Base-by-base conservation (phyloP, 352 stramenopile genomes). In the Hyaloperonospora brassicae region DNA sequence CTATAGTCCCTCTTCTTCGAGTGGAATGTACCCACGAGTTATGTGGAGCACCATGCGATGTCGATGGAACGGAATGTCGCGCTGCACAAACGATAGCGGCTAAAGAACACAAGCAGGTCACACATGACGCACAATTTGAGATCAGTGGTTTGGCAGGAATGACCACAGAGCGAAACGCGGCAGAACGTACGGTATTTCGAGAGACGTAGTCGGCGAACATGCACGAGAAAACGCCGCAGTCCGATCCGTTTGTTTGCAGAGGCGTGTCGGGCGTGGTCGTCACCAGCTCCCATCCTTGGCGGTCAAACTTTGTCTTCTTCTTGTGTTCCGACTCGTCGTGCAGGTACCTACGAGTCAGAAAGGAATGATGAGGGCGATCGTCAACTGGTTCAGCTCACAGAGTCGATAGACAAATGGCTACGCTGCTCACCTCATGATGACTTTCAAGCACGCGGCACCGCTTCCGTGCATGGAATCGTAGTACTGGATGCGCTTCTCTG, bases 401-500 rank as follows among this genome's bases (percentile, higher is more conserved):
- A 17, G 17, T 17, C 17, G 17, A 17, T 17, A 31, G 5, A 22
- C 4, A n/a, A 34, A 21, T 30, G 11, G 17, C n/a, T 27, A 17
- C 11, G 21, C 1, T 25, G 24, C 54, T 4, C 59, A 87, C 80
- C 62, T 70, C 17, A 88, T 49, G 2, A 94, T 54, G 7, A 89
- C 67, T 41, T 91, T 73, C 11, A 94, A 66, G 50, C 81, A 92
- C n/a, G 63, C 57, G 12, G 66, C 51, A n/a, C 84, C 84, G 8
- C 67, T 73, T 23, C 84, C 84, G 17, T 70, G 71, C 84, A 94
- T 94, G 17, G 81, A 92, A 57, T 94, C 84, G 44, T 72, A 94
- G 66, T 94, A 94, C 53, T 94, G 84, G 50, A 94, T 94, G n/a
- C 77, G 76, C 59, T 92, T 94, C 50, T 92, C 84, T 1, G 73